phyloP scores from a whole-genome alignment of 495 filamentous ascomycete species.

The Lasiosphaeria ovina region DNA sequence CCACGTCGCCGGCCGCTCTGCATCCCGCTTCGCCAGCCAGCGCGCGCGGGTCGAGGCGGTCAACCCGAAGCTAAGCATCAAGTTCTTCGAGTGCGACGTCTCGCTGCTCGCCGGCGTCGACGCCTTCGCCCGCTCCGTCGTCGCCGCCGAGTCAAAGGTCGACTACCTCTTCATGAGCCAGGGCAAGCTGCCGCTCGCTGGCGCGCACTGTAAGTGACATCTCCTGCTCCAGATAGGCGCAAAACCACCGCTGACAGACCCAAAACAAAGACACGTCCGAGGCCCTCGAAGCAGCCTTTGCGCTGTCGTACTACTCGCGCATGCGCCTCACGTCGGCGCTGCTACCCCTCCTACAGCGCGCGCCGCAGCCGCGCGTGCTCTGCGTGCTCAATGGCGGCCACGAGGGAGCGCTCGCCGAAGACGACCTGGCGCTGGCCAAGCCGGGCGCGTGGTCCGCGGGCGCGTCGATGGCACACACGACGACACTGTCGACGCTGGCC shows the following conservation, averaged over 20 bases:
- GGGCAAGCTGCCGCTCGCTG: constrained; percentile 13
- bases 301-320: constrained; percentile 23
- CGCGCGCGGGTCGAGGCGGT: constrained; percentile 7
- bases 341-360: constrained; percentile 16
- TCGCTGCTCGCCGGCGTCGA: constrained; percentile 25
- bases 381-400: constrained; percentile 21
- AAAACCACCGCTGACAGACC: not conserved
- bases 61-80: constrained; percentile 15
- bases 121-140: constrained; percentile 10
- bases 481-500: constrained; percentile 17
- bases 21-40: constrained; percentile 8
- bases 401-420: constrained; percentile 16
- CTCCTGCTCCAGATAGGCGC: not conserved
- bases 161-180: constrained; percentile 28
- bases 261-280: constrained; percentile 14
- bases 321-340: constrained; percentile 15
- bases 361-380: constrained; percentile 19
- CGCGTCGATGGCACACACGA: constrained; percentile 15
- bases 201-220: constrained; percentile 9
- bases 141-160: constrained; percentile 9
- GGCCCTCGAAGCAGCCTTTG: constrained; percentile 13
- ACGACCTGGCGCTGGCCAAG: constrained; percentile 17
- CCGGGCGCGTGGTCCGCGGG: constrained; percentile 8
- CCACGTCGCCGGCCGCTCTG: constrained; percentile 24
- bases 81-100: constrained; percentile 23